Percentiles rank a stretch among this genome's conserved stretches.
phyloP scores from a whole-genome alignment of 2,329 filamentous ascomycete genomes.

The Nannizzia gypsea region DNA sequence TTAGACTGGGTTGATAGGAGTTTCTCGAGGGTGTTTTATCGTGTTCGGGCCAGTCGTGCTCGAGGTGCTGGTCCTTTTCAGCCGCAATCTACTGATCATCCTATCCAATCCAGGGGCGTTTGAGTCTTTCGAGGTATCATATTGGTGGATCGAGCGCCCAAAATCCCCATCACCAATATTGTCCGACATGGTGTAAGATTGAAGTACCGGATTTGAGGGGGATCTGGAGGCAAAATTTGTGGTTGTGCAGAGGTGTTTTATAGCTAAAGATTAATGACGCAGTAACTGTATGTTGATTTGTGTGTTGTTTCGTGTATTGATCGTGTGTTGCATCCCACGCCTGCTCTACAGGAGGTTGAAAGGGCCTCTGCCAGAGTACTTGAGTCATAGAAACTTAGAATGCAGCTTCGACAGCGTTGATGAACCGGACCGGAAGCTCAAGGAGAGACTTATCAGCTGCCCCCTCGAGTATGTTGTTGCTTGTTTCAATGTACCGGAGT shows the following conservation, averaged over 20 bases:
- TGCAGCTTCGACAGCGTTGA: slow-evolving; percentile 1
- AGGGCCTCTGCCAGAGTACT: too few species aligned
- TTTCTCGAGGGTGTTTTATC: neutral
- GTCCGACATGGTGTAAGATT: neutral
- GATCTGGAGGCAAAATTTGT: neutral
- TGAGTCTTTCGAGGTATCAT: neutral
- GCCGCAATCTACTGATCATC: neutral
- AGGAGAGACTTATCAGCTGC: neutral
- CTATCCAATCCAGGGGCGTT: neutral
- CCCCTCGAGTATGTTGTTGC: slow-evolving; percentile 6
- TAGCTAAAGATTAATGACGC: too few species aligned
- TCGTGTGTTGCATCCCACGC: too few species aligned
- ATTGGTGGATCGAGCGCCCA: neutral
- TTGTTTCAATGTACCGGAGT: slow-evolving; percentile 18
- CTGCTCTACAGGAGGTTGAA: too few species aligned
- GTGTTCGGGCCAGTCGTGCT: neutral
- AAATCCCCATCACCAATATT: neutral
- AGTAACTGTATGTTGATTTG: neutral
- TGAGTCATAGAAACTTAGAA: too few species aligned
- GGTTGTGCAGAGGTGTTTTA: neutral
- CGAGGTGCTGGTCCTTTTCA: neutral
- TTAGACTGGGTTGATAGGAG: neutral
- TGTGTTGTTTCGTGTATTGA: neutral
- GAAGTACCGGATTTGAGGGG: neutral
- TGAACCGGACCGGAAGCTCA: slow-evolving; percentile 5